A percentile compares a stretch with the other conserved stretches of the same genome.
These are phyloP conservation scores for Trichomonas gallinae DNA, from an alignment of 208 protist species.

Conservation along the genomic window DNA sequence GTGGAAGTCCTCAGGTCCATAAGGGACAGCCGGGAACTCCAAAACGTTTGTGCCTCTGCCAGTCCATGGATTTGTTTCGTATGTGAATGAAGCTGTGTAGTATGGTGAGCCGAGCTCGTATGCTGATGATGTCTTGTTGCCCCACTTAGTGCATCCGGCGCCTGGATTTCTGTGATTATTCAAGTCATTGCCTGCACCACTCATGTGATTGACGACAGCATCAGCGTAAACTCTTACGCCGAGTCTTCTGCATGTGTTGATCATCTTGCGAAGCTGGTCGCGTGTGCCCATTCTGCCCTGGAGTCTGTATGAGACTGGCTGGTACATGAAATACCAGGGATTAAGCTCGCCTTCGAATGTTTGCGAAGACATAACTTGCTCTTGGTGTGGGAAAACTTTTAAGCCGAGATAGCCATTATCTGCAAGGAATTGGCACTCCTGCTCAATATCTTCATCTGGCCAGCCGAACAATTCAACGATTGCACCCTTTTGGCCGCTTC, in stretches of 20 bases:
- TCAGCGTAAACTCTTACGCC: too few relatives aligned
- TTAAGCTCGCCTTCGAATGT: conserved; percentile 45
- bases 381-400: conserved; percentile 48
- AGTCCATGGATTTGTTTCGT: conserved; percentile 33
- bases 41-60: conserved; percentile 24
- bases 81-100: conserved; percentile 42
- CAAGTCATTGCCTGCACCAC: conserved; percentile 46
- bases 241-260: too few relatives aligned
- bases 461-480: conserved; percentile 51
- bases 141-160: conserved; percentile 38
- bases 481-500: conserved; percentile 50
- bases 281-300: conserved; percentile 41
- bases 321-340: conserved; percentile 56
- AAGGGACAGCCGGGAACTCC: conserved; percentile 48
- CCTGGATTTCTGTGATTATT: conserved; percentile 34
- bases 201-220: conserved; percentile 58
- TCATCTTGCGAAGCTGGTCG: not conserved
- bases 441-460: conserved; percentile 38
- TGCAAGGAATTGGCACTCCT: not conserved
- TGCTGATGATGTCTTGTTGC: conserved; percentile 34
- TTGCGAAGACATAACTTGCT: conserved; percentile 46
- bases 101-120: conserved; percentile 33
- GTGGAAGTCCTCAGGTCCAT: conserved; percentile 40
- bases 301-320: too few relatives aligned
- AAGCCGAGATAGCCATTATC: conserved; percentile 24